Conservation (phyloP, 805 yeast species). For the Myxozyma sirexii region DNA sequence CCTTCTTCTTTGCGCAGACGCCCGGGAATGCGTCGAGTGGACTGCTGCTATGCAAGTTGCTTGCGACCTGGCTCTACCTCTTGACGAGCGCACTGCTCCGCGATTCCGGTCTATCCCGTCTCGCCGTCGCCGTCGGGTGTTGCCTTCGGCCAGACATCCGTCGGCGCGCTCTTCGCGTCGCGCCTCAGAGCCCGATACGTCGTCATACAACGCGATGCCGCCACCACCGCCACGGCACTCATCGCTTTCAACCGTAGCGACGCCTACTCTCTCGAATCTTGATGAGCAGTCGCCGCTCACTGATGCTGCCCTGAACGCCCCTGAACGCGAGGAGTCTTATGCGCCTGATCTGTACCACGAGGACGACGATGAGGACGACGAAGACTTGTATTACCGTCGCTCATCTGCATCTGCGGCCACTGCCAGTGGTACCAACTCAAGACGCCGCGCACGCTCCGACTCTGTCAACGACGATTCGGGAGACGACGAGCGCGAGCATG, state of each 20-base stretch:
- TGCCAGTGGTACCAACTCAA: not conserved
- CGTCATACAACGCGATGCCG: not conserved
- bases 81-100: constrained; percentile 72
- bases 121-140: constrained; percentile 55
- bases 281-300: not conserved
- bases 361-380: constrained; percentile 18
- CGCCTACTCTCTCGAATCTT: not conserved
- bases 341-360: not conserved
- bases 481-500: constrained; percentile 13
- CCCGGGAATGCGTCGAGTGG: constrained; percentile 78
- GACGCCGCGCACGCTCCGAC: not conserved
- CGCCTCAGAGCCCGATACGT: constrained; percentile 4
- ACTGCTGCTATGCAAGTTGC: constrained; percentile 71
- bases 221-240: constrained; percentile 8
- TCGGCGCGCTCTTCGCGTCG: constrained; percentile 18
- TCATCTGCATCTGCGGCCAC: not conserved
- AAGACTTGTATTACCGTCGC: constrained; percentile 25
- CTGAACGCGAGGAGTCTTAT: not conserved
- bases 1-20: constrained; percentile 61
- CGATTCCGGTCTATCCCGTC: constrained; percentile 79
- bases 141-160: constrained; percentile 32
- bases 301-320: not conserved
- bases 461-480: constrained; percentile 16
- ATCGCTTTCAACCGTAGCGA: not conserved
- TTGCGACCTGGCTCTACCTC: constrained; percentile 75